phyloP scores from a whole-genome alignment of 2,329 filamentous ascomycete species.

The Trichoderma asperellum region DNA sequence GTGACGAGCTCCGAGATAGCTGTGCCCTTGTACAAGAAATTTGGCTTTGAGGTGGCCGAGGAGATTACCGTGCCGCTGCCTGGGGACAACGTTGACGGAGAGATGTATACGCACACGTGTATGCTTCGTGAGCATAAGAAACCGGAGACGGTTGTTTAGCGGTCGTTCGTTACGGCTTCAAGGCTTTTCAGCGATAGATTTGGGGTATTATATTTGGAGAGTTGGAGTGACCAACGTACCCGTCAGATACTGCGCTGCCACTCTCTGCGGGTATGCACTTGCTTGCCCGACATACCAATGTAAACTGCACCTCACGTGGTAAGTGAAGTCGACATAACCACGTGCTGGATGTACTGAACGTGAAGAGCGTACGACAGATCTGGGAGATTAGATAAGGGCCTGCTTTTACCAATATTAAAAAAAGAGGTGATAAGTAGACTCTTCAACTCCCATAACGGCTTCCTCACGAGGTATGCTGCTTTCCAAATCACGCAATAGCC shows the following conservation, averaged over 20 bases:
- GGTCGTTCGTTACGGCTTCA: no score
- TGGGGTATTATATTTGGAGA: no score
- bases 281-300: not conserved
- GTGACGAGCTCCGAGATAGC: not conserved
- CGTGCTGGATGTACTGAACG: not conserved
- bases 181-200: no score
- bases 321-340: not conserved
- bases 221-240: not conserved
- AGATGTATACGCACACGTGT: not conserved
- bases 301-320: not conserved
- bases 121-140: not conserved
- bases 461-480: not conserved
- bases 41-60: not conserved
- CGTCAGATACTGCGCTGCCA: not conserved
- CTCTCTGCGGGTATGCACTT: not conserved
- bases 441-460: not conserved
- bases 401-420: not conserved
- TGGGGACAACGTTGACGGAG: not conserved
- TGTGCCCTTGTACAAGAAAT: conserved; percentile 1
- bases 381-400: conserved; percentile 6
- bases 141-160: not conserved
- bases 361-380: not conserved
- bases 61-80: not conserved
- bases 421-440: not conserved
- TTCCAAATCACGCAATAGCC: not conserved